Base-by-base conservation (phyloP, 345 rosid species). In the Citrus australasica region DNA sequence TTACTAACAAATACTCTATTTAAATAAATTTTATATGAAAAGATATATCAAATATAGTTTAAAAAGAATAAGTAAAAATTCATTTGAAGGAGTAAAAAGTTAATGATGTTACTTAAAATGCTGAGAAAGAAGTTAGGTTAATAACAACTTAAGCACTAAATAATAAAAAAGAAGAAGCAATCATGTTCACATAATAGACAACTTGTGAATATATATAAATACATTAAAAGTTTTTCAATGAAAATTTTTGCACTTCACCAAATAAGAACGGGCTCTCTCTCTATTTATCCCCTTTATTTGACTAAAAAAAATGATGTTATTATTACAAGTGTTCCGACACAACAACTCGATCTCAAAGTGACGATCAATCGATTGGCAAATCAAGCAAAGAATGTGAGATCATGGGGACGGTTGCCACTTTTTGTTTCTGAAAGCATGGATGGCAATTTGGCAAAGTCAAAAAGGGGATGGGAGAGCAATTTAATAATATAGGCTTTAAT, bases 111-210 rank as follows among this genome's bases (percentile, higher is more conserved):
- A 3, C 17, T 13, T 13, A 46, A 46, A 46, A 46, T 46, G 14
- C 14, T 13, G 16, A 13, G 17, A 10, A 42, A 42, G 48, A 42
- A 10, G 16, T 42, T 10, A 0, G 4, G 16, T 42, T 11, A 42
- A 10, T 11, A 10, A 42, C 14, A 42, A 11, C 48, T 42, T 42
- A 42, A 46, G 51, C 17, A 13, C 51, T 46, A 46, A 46, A 46
- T 4, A 11, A 11, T 13, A 11, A 46, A 30, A 32, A 32, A 32
- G 0, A 32, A 32, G 33, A 40, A 13, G 46, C 37, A 46, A 80
- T 80, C 72, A 80, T 63, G 56, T 25, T 21, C 65, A 37, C 30
- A 76, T 75, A 70, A 69, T 69, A 70, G 61, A 17, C 13, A 35
- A 27, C 30, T 76, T 76, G 14, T 46, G 51, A 1, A 46, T 46